Percentiles rank a stretch among this genome's conserved stretches.
phyloP scores from a whole-genome alignment of 768 basidiomycete species.

The Tricholoma furcatifolium region DNA sequence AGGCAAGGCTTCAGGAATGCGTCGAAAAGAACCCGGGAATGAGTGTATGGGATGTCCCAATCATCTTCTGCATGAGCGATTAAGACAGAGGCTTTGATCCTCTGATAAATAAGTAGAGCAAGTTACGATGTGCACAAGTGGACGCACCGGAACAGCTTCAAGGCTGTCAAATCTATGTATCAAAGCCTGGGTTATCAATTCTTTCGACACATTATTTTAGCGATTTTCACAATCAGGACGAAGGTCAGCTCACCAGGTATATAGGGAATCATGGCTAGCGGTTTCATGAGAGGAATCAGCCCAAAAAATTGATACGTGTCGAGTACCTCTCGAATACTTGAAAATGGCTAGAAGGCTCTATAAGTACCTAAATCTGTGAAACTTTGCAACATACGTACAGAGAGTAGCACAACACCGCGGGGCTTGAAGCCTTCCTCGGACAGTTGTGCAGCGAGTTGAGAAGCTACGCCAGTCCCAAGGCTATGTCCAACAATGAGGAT shows the following conservation, averaged over 20 bases:
- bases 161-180: slow-evolving; percentile 63
- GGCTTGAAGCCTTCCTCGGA: slow-evolving; percentile 38
- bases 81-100: slow-evolving; percentile 65
- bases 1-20: slow-evolving; percentile 65
- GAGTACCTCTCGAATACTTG: slow-evolving; percentile 59
- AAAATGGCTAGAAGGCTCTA: slow-evolving; percentile 51
- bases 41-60: slow-evolving; percentile 72
- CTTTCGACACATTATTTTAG: slow-evolving; percentile 12
- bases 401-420: slow-evolving; percentile 50
- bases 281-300: slow-evolving; percentile 69
- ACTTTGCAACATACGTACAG: slow-evolving; percentile 33
- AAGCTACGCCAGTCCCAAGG: slow-evolving; percentile 80
- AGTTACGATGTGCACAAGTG: not conserved
- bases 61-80: slow-evolving; percentile 82
- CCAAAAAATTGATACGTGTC: slow-evolving; percentile 70
- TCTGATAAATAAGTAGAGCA: slow-evolving; percentile 33
- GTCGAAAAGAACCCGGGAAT: slow-evolving; percentile 74
- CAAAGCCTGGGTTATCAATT: slow-evolving; percentile 37
- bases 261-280: slow-evolving; percentile 64
- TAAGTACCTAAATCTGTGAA: slow-evolving; percentile 25
- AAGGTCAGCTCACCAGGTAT: slow-evolving; percentile 49
- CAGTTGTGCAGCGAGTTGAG: slow-evolving; percentile 48
- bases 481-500: slow-evolving; percentile 85
- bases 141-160: slow-evolving; percentile 55
- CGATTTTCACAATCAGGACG: not conserved